A percentile compares a stretch with the other conserved stretches of the same genome.
Evolutionary conservation across 768 basidiomycete species (phyloP).

Genomic region (Omphalotus guepiniiformis): DNA sequence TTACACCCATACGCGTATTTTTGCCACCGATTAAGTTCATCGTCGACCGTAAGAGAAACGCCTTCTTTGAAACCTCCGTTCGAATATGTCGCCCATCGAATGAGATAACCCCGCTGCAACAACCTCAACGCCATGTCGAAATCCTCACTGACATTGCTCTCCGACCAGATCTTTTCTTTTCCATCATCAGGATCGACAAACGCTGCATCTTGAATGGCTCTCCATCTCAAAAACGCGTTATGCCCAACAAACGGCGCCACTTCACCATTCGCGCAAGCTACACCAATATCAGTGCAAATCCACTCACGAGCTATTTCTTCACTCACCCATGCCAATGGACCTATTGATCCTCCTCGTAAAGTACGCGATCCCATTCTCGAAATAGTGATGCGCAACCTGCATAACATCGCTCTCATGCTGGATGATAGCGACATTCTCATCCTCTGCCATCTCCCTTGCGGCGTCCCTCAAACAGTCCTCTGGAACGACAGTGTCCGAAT

Average conservation of each 20-base stretch:
- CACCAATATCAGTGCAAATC: slow-evolving; percentile 44
- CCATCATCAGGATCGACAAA: slow-evolving; percentile 65
- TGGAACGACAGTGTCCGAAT: slow-evolving; percentile 74
- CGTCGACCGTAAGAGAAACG: slow-evolving; percentile 82
- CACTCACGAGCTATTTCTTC: slow-evolving; percentile 48
- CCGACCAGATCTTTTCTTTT: slow-evolving; percentile 70
- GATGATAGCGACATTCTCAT: slow-evolving; percentile 76
- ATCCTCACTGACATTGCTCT: slow-evolving; percentile 28
- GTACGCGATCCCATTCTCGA: slow-evolving; percentile 84
- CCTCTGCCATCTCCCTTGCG: slow-evolving; percentile 73
- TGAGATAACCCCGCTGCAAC: slow-evolving; percentile 61
- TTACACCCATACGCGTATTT: slow-evolving; percentile 66
- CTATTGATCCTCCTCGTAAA: slow-evolving; percentile 80
- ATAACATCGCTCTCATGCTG: slow-evolving; percentile 87
- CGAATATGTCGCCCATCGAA: slow-evolving; percentile 80
- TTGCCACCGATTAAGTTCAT: slow-evolving; percentile 89
- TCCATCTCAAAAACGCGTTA: slow-evolving; percentile 86
- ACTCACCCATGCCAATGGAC: slow-evolving; percentile 67
- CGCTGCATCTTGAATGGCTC: slow-evolving; percentile 79
- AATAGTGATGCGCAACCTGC: slow-evolving; percentile 83
- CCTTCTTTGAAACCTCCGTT: slow-evolving; percentile 89
- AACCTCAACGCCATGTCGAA: slow-evolving; percentile 77
- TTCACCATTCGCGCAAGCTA: slow-evolving; percentile 79
- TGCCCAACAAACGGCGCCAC: slow-evolving; percentile 82
- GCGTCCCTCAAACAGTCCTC: slow-evolving; percentile 86